Percentiles rank a stretch among this genome's conserved stretches.
Conservation (phyloP, 176 grass and related monocot genomes). For the Sorghum bicolor region DNA sequence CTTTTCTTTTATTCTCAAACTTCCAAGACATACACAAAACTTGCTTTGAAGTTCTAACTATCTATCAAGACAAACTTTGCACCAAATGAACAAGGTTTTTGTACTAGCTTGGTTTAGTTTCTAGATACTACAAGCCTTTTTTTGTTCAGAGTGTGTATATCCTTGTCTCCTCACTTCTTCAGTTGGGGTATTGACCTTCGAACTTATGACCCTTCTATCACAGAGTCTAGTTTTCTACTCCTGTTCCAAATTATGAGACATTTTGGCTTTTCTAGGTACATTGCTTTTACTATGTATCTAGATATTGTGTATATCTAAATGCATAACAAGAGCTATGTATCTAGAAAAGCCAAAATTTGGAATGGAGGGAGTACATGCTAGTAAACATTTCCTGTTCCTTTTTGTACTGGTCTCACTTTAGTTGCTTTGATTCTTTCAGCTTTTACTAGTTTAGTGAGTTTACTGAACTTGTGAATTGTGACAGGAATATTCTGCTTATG, state of each 20-base stretch:
- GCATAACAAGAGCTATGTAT: too few species aligned
- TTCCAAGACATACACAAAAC: neutral
- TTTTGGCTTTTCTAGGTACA: too few species aligned
- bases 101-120: slow-evolving; percentile 24
- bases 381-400: slow-evolving; percentile 4
- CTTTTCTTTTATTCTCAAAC: neutral
- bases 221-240: neutral
- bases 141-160: neutral
- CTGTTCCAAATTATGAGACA: too few species aligned
- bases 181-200: neutral
- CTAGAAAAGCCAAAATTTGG: too few species aligned
- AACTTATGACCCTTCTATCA: neutral
- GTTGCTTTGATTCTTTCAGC: neutral
- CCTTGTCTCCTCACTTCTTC: slow-evolving; percentile 8
- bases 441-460: neutral
- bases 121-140: neutral
- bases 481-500: slow-evolving; percentile 48
- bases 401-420: neutral
- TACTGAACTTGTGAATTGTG: neutral
- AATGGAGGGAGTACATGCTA: neutral
- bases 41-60: neutral
- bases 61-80: neutral
- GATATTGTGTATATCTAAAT: too few species aligned
- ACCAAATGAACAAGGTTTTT: neutral
- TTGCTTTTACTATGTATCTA: too few species aligned